Base-by-base conservation (phyloP, 2,329 filamentous ascomycete genomes). In the Epichloe uncinata region DNA sequence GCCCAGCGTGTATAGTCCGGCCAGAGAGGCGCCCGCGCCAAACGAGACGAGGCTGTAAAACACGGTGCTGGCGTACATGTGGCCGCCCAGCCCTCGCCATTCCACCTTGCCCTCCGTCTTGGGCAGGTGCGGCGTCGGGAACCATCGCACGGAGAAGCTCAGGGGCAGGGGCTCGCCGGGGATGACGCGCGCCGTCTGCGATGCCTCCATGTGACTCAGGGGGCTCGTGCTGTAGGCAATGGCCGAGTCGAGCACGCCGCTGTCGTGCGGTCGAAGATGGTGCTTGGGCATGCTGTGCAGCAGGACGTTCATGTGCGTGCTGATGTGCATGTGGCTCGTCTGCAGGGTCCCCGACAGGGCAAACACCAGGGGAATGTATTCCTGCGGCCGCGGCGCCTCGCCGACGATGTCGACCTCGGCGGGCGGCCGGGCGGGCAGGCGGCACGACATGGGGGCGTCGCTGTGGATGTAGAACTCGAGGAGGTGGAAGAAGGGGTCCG, bases 391-490 rank as follows among this genome's bases (percentile, higher is more conserved):
- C 1, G 68, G 67, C 54, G 66, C 65, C 63, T 75, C 74, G 63
- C 75, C 77, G 7, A 80, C 65, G 35, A 74, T 67, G 60, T 79
- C 73, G 55, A 79, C 66, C 55, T 78, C 72, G 7, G 71, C 68
- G 12, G 75, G 63, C 0, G 91, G 91, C 7, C 84, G 82, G 0
- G 87, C 80, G 30, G 91, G 88, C 13, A 97, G 79, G 48, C 93
- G 90, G 68, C 93, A 98, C 49, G 88, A 82, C 46, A 97, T 75
- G 9, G 93, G 93, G 16, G 89, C 90, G 69, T 98, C 93, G 71
- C 85, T 89, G 75, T 97, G 93, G 66, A 97, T 84, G 75, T 97
- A 97, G 76, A 96, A 97, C 71, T 97, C 87, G 71, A 91, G 83
- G 47, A 91, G 78, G 69, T 93, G 87, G 74, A 88, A 93, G 74